A percentile compares a stretch with the other conserved stretches of the same genome.
These are phyloP conservation scores for Coemansia sp. DNA, from an alignment of 192 early-diverging fungal species.

Conservation along the genomic window DNA sequence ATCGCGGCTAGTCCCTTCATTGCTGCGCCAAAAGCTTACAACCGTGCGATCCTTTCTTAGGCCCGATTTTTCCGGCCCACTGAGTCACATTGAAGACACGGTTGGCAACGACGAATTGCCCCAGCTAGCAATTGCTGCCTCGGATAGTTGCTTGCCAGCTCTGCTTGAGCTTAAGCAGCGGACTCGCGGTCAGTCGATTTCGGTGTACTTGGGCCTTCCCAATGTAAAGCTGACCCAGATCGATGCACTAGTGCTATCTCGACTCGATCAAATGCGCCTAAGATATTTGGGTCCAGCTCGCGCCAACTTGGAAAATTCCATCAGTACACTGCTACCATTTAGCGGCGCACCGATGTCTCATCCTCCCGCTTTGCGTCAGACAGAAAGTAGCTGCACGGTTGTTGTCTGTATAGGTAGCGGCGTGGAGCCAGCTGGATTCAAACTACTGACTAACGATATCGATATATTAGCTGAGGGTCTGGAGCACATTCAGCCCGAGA, in stretches of 20 bases:
- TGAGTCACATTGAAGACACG: conserved; percentile 12
- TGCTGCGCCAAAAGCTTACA: neutral
- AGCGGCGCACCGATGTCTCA: conserved; percentile 15
- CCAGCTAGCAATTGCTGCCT: conserved; percentile 35
- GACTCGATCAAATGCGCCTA: conserved; percentile 44
- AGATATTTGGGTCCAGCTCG: conserved; percentile 38
- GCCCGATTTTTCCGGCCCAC: neutral
- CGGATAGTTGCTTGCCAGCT: conserved; percentile 21
- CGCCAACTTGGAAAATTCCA: conserved; percentile 43
- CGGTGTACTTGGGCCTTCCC: conserved; percentile 36
- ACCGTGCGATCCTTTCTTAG: neutral
- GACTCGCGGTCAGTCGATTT: conserved; percentile 11
- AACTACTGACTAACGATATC: conserved; percentile 22
- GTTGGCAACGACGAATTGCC: conserved; percentile 16
- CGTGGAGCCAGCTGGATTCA: conserved; percentile 37
- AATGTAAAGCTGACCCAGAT: conserved; percentile 23
- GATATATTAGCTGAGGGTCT: conserved; percentile 28
- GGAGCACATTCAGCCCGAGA: conserved; percentile 8
- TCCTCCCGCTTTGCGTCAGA: neutral
- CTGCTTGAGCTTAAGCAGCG: conserved; percentile 29
- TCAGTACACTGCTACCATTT: conserved; percentile 35
- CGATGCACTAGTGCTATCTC: conserved; percentile 39
- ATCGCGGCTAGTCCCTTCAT: neutral
- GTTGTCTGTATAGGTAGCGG: conserved; percentile 47
- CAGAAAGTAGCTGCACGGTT: neutral